Conservation (phyloP, 768 basidiomycete species). For the Artomyces pyxidatus region DNA sequence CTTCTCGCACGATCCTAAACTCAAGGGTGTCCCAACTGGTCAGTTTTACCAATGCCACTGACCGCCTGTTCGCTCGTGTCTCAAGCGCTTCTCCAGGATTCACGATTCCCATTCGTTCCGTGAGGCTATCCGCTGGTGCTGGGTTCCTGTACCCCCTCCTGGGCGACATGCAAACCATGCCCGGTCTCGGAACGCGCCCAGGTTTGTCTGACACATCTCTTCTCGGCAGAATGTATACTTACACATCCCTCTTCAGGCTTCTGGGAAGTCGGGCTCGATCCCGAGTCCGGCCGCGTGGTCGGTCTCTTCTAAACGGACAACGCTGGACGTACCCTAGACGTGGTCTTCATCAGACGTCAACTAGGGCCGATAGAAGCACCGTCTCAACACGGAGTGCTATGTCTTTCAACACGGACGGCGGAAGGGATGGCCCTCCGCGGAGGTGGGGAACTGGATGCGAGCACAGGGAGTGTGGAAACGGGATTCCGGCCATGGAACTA, state of each 20-base stretch:
- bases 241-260: constrained; percentile 43
- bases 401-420: constrained; percentile 33
- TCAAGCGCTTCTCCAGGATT: constrained; percentile 47
- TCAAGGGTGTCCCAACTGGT: constrained; percentile 86
- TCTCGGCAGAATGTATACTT: constrained; percentile 8
- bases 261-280: constrained; percentile 84
- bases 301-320: constrained; percentile 63
- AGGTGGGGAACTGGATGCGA: background rate
- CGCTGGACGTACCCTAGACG: background rate
- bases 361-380: constrained; percentile 17
- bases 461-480: no score
- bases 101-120: constrained; percentile 83
- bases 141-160: constrained; percentile 93
- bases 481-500: no score
- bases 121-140: constrained; percentile 85
- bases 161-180: constrained; percentile 99
- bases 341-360: constrained; percentile 26
- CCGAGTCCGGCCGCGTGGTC: constrained; percentile 71
- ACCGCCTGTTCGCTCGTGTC: no score
- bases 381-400: constrained; percentile 32
- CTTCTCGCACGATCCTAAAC: constrained; percentile 88
- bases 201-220: constrained; percentile 32
- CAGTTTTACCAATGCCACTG: no score
- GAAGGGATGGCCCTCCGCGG: constrained; percentile 5
- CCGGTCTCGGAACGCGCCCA: constrained; percentile 87